Evolutionary conservation across 768 basidiomycete species (phyloP).

Genomic region (Pleurotus eryngii): DNA sequence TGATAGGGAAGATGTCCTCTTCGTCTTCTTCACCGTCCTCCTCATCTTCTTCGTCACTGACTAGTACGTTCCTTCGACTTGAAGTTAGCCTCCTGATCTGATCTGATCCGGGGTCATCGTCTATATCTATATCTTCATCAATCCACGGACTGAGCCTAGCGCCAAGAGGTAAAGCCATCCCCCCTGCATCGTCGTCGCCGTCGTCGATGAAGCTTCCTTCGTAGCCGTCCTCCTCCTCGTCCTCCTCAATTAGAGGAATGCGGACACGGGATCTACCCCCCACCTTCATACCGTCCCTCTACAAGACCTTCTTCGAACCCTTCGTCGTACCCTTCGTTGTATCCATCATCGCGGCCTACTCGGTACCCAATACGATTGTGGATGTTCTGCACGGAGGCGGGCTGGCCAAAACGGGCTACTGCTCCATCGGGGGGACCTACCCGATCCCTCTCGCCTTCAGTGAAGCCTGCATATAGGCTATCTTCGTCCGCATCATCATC

Average conservation of each 20-base stretch:
- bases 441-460: conserved; percentile 9
- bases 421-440: conserved; percentile 7
- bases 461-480: conserved; percentile 5
- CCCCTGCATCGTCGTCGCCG: conserved; percentile 9
- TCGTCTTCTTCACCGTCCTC: conserved; percentile 2
- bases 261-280: conserved; percentile 1
- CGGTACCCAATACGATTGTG: conserved; percentile 12
- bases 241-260: conserved; percentile 10
- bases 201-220: conserved; percentile 61
- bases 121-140: conserved; percentile 6
- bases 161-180: background rate
- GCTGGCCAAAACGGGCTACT: conserved; percentile 1
- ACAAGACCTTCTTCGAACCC: conserved; percentile 7
- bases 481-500: conserved; percentile 30
- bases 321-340: conserved; percentile 15
- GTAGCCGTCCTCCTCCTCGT: conserved; percentile 36
- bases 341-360: conserved; percentile 10
- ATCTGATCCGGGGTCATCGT: conserved; percentile 8
- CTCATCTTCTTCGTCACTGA: conserved; percentile 11
- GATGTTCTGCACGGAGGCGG: conserved; percentile 14
- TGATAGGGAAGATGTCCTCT: conserved; percentile 6
- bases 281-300: background rate
- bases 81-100: background rate
- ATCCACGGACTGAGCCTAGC: background rate
- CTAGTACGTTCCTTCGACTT: background rate